Evolutionary conservation across 257 asterid species (phyloP).

Genomic region (Solanum clarkiae): DNA sequence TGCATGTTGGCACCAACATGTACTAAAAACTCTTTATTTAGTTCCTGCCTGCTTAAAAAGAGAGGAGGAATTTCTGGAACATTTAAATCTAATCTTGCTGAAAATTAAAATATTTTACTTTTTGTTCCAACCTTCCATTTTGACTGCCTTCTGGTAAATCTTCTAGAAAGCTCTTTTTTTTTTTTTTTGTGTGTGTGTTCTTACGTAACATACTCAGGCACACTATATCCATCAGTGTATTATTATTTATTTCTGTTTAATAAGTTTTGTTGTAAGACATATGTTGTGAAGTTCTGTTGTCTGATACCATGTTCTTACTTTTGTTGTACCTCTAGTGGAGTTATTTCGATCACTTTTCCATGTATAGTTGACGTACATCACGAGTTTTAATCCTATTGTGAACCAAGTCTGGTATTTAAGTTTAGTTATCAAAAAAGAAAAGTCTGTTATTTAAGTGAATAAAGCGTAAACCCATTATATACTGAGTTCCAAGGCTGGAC

Average conservation of each 20-base stretch:
- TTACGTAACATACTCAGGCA: not conserved
- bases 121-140: not conserved
- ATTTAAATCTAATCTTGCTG: not conserved
- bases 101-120: not conserved
- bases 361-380: not conserved
- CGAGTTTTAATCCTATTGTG: not conserved
- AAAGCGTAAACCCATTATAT: not conserved
- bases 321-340: constrained; percentile 54
- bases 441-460: not conserved
- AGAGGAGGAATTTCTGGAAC: not conserved
- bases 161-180: not conserved
- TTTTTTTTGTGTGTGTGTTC: not conserved
- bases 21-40: not conserved
- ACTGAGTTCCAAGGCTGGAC: not conserved
- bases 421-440: not conserved
- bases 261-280: not conserved
- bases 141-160: not conserved
- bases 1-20: not conserved
- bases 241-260: not conserved
- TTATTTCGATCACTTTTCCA: constrained; percentile 56
- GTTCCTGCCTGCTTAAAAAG: not conserved
- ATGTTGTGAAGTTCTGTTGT: not conserved
- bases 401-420: not conserved
- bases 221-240: not conserved
- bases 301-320: constrained; percentile 2